Base-by-base conservation (phyloP, 2,329 filamentous ascomycete genomes). In the Ophiostoma sp. region DNA sequence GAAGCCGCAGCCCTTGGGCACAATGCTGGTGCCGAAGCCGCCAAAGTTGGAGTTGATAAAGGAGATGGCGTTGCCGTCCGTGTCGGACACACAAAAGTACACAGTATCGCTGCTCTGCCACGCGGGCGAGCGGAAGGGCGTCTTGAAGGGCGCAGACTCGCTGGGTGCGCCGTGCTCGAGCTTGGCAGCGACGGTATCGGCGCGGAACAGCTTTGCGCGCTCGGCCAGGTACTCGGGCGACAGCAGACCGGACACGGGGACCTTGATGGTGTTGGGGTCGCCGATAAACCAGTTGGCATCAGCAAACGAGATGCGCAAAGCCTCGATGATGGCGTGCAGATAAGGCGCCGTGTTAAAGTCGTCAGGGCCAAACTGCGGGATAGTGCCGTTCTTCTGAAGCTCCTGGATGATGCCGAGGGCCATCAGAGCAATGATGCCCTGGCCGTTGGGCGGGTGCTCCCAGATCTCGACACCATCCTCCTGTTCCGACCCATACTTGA, bases 11-110 rank as follows among this genome's bases (percentile, higher is more conserved):
- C 89, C 91, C 58, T 83, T 80, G 27, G 95, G 94, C 66, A 99
- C 87, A 75, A 98, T 96, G 72, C 82, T 84, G 0, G 92, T 95
- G 66, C 95, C 95, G 77, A 98, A 94, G 0, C 92, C 92, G 68
- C 85, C 88, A 79, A 93, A 98, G 82, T 94, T 96, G 78, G 89
- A 93, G 83, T 97, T 98, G 81, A 98, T 98, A 80, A 98, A 97
- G 36, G 90, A 95, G 67, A 95, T 93, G 45, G 90, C 94, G 78
- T 98, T 98, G 67, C 95, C 95, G 44, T 87, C 81, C 1, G 82
- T 78, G 79, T 98, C 95, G 0, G 93, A 90, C 11, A 90, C 90
- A 68, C 89, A 88, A 76, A 98, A 96, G 81, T 98, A 98, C 41
- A 98, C 95, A 0, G 95, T 98, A 77, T 99, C 95, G 76, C 89